Evolutionary conservation across 2,329 filamentous ascomycete genomes (phyloP), one percentile per base, ranked within the genome.

Genomic region (Grosmannia serpens): DNA sequence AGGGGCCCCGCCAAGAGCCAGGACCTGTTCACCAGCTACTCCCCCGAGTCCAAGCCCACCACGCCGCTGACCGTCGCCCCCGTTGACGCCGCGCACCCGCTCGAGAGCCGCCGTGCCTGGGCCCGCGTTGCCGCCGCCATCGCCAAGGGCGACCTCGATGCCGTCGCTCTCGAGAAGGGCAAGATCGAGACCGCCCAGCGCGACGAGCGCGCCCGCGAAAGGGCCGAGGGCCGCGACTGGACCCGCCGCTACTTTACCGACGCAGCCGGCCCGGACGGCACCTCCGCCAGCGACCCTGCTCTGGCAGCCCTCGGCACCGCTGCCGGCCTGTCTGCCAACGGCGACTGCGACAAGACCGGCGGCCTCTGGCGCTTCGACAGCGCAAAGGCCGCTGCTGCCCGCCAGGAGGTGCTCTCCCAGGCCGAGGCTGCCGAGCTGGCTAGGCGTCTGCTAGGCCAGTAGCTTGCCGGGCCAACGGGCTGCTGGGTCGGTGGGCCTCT

Each of bases 151-250:
- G 89, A 96, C 70, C 89, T 96, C 81, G 89, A 96, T 65, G 75
- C 81, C 5, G 89, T 90, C 0, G 84, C 84, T 1, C 68, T 74
- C 17, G 89, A 95, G 70, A 97, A 97, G 77, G 81, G 82, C 59
- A 89, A 89, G 72, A 95, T 97, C 63, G 94, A 97, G 73, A 89
- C 90, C 65, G 84, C 86, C 41, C 92, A 97, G 77, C 84, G 89
- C 81, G 71, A 78, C 84, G 67, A 76, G 74, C 84, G 91, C 63
- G 82, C 82, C 69, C 77, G 83, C 67, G 91, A 96, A 70, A 83
- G 83, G 66, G 78, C 81, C n/a, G 88, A 91, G 65, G 85, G 85
- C 24, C 80, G 80, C 50, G 77, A 82, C 47, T 99, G 94, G 92
- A 81, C 91, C 67, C 81, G 91, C 52, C 81, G 87, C 58, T 97